Conservation (phyloP, 352 stramenopile species). For the Lagenidium giganteum region DNA sequence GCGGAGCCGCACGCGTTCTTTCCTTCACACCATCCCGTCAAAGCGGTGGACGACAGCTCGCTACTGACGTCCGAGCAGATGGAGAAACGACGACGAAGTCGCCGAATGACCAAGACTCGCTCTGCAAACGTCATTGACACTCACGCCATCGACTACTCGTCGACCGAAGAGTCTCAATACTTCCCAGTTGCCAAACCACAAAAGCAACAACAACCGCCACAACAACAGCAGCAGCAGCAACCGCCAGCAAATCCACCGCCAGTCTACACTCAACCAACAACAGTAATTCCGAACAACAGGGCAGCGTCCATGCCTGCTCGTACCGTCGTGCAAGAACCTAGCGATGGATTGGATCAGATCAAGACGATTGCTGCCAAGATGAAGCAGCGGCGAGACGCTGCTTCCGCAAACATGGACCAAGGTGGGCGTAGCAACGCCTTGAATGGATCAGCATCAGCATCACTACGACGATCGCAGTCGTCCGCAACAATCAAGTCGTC, state of each 20-base stretch:
- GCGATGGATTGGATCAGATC: constrained; percentile 66
- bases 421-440: constrained; percentile 1
- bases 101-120: not conserved
- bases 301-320: not conserved
- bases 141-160: too few relatives aligned
- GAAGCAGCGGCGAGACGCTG: constrained; percentile 52
- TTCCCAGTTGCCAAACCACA: too few relatives aligned
- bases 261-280: too few relatives aligned
- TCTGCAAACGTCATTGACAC: too few relatives aligned
- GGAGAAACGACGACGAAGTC: not conserved
- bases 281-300: too few relatives aligned
- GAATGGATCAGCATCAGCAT: not conserved
- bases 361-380: constrained; percentile 67
- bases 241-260: constrained; percentile 9
- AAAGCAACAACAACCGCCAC: too few relatives aligned
- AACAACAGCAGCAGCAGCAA: not conserved
- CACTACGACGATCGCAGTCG: too few relatives aligned
- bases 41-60: constrained; percentile 19
- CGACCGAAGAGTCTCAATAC: too few relatives aligned
- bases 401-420: constrained; percentile 1
- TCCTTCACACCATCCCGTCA: too few relatives aligned
- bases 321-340: too few relatives aligned
- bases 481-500: too few relatives aligned
- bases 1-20: too few relatives aligned
- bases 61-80: constrained; percentile 4